phyloP scores from a whole-genome alignment of 257 asterid species.

The Fraxinus pennsylvanica region DNA sequence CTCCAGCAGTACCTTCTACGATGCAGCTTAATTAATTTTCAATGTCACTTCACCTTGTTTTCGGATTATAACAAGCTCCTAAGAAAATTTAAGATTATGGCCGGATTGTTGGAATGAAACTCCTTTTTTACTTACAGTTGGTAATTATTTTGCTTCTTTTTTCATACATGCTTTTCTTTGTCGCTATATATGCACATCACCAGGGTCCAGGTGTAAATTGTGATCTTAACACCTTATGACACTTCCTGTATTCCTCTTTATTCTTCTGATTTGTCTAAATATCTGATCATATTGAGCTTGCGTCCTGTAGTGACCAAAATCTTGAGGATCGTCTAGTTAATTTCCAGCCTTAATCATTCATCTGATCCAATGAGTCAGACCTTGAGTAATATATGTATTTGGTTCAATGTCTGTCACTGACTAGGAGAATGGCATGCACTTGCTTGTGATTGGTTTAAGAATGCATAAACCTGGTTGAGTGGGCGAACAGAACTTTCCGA shows the following conservation, averaged over 20 bases:
- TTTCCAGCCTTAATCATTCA: no score
- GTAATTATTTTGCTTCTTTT: not conserved
- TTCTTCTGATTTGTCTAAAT: slow-evolving; percentile 1
- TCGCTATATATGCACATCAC: not conserved
- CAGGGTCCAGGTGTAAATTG: no score
- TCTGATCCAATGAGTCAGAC: no score
- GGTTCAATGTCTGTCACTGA: no score
- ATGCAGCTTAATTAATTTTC: not conserved
- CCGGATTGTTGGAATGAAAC: not conserved
- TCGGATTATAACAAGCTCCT: not conserved
- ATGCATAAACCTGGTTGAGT: no score
- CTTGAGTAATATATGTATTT: no score
- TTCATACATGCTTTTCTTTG: not conserved
- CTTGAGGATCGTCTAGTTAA: not conserved
- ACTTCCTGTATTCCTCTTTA: no score
- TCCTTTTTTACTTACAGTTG: not conserved
- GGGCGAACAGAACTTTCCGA: no score
- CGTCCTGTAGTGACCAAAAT: slow-evolving; percentile 1
- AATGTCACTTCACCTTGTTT: not conserved
- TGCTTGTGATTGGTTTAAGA: no score
- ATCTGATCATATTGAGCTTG: slow-evolving; percentile 18
- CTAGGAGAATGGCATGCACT: no score
- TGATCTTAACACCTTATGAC: no score
- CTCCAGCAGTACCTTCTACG: not conserved
- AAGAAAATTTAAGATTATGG: not conserved